Percentiles rank a stretch among this genome's conserved stretches.
Evolutionary conservation across 495 filamentous ascomycete genomes (phyloP).

Genomic region (Talaromyces proteolyticus): DNA sequence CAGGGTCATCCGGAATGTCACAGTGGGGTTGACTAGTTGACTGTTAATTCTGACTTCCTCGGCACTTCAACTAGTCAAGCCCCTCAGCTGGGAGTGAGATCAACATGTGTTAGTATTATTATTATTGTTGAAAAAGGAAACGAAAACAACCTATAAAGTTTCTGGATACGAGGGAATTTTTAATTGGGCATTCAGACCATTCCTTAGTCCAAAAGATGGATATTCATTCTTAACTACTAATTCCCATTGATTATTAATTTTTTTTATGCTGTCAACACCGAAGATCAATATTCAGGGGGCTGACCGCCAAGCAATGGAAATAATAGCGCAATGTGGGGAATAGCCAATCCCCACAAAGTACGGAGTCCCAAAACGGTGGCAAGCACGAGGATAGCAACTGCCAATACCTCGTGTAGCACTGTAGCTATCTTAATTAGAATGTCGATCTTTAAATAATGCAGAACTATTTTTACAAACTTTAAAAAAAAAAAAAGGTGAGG

Average conservation of each 20-base stretch:
- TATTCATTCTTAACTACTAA: background rate
- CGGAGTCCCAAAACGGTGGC: background rate
- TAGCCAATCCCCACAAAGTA: background rate
- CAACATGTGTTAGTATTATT: too few relatives aligned
- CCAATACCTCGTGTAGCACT: background rate
- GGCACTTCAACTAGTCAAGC: too few relatives aligned
- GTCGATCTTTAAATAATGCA: background rate
- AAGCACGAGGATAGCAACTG: background rate
- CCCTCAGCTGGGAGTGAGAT: background rate
- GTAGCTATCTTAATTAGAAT: background rate
- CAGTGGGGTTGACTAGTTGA: too few relatives aligned
- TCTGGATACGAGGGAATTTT: background rate
- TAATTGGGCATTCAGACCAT: background rate
- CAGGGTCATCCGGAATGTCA: too few relatives aligned
- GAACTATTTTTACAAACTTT: background rate
- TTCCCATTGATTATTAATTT: background rate
- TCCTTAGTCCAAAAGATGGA: background rate
- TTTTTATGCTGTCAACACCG: too few relatives aligned
- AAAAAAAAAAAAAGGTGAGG: background rate
- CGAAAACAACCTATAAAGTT: too few relatives aligned
- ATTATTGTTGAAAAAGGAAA: too few relatives aligned
- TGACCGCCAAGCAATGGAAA: background rate
- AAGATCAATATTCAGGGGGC: too few relatives aligned
- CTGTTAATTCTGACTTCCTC: too few relatives aligned
- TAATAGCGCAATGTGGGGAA: background rate